Evolutionary conservation across 2,329 filamentous ascomycete species (phyloP), one percentile per base, ranked within the genome.

Genomic region (Sarocladiaceae sp.): DNA sequence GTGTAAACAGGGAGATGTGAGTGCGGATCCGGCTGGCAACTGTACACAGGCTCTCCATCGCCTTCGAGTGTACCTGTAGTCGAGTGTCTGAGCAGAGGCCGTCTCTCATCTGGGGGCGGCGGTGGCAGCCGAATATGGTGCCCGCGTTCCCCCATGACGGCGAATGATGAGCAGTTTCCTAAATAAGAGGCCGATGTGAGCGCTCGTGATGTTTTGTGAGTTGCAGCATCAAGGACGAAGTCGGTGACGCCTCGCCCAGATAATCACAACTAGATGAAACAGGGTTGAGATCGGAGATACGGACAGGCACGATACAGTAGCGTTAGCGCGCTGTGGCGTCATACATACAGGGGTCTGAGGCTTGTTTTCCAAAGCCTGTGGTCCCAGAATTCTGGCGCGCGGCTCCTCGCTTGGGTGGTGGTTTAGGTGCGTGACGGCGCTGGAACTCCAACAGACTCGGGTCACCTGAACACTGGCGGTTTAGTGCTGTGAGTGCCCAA

Each of bases 1-100:
- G 80, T 87, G 70, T 91, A 92, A 13, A 91, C 84, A 35, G 86
- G 84, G 59, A 91, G 69, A 56, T 82, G 74, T 18, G 74, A 75
- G 66, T 87, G 82, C 26, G 79, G 73, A 60, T 85, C 81, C 15
- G 78, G 65, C 58, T 70, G 68, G 66, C 78, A 82, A 61, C 77
- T 77, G 64, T 74, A 82, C 50, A 80, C 67, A 47, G 60, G 59
- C 44, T 68, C 67, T 22, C 59, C 61, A 51, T 63, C 62, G 54
- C n/a, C n/a, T n/a, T 64, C 62, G 35, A 54, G 55, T 42, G 55
- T 53, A 50, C 64, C 61, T n/a, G 62, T 63, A 54, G 63, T 64
- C 54, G 64, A 60, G 20, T 36, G 59, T 55, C 60, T 61, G 52
- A 71, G 61, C 49, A 71, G 60, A 46, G 69, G 69, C 11, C 62